Evolutionary conservation across 2,329 filamentous ascomycete genomes (phyloP).

Genomic region (Calonectria pseudoturangicola): DNA sequence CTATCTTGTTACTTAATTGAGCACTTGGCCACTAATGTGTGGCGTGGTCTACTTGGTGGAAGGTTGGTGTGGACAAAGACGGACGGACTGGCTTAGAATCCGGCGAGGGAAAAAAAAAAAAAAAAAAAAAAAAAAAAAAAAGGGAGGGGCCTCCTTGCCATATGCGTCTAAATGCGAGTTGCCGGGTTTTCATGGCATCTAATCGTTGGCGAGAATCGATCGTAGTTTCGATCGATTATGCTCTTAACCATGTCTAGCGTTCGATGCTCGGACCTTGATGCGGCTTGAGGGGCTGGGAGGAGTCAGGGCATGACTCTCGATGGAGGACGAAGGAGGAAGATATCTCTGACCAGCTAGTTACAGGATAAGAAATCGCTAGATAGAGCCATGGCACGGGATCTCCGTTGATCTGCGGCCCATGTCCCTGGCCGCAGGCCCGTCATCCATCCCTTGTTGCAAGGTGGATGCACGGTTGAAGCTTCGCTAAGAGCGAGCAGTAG

Average conservation of each 20-base stretch:
- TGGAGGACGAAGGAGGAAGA: neutral
- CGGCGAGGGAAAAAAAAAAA: slow-evolving; percentile 1
- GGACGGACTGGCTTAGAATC: neutral
- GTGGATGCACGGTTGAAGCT: slow-evolving; percentile 15
- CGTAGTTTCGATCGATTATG: slow-evolving; percentile 1
- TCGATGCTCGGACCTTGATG: neutral
- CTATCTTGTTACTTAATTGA: neutral
- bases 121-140: neutral
- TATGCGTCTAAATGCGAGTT: neutral
- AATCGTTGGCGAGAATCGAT: neutral
- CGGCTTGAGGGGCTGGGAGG: slow-evolving; percentile 7
- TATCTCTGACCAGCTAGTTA: slow-evolving; percentile 8
- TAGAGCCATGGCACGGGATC: slow-evolving; percentile 31
- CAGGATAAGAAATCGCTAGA: slow-evolving; percentile 24
- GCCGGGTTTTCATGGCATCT: neutral
- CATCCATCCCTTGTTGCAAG: slow-evolving; percentile 34
- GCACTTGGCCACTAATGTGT: neutral
- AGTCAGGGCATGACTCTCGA: neutral
- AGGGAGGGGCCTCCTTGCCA: neutral
- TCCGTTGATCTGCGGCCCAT: slow-evolving; percentile 39
- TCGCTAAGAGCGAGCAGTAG: neutral
- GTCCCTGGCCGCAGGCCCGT: slow-evolving; percentile 22
- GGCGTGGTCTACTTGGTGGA: neutral
- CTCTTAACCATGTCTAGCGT: neutral
- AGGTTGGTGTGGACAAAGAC: neutral